These are phyloP conservation scores for Penicillium robsamsonii DNA, from an alignment of 495 filamentous ascomycete species.

Conservation along the genomic window DNA sequence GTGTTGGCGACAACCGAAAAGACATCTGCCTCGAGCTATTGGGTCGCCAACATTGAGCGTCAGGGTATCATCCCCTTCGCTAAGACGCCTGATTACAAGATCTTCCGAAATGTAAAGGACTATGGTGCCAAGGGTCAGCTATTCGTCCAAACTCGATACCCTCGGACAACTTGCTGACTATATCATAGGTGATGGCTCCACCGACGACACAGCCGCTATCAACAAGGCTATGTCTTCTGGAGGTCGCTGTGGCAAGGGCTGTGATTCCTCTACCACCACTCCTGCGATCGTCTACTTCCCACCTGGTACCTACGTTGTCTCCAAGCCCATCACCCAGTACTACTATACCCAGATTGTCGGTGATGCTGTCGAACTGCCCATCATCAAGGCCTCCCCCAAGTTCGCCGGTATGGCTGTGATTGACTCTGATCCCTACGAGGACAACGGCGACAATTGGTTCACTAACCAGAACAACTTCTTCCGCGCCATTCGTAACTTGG, in stretches of 20 bases:
- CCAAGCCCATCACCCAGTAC: constrained; percentile 63
- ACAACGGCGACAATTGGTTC: constrained; percentile 65
- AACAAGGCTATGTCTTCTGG: constrained; percentile 78
- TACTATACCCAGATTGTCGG: constrained; percentile 84
- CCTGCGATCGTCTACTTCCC: constrained; percentile 81
- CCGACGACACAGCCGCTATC: constrained; percentile 88
- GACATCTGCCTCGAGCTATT: constrained; percentile 51
- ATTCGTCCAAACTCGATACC: neutral
- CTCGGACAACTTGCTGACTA: constrained; percentile 28
- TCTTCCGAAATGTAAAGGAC: constrained; percentile 87
- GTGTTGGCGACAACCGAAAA: constrained; percentile 15
- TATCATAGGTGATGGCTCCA: constrained; percentile 63
- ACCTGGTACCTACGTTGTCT: constrained; percentile 70
- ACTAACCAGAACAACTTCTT: constrained; percentile 99
- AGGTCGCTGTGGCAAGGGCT: constrained; percentile 71
- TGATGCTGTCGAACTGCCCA: constrained; percentile 67
- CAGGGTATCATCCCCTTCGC: constrained; percentile 69
- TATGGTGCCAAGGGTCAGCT: constrained; percentile 66
- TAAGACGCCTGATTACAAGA: constrained; percentile 54
- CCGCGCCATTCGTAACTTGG: constrained; percentile 91
- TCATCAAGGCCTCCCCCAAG: constrained; percentile 67
- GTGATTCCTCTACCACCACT: constrained; percentile 76
- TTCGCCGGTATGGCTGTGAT: constrained; percentile 89
- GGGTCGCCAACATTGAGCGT: constrained; percentile 70
- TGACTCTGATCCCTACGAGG: constrained; percentile 80